phyloP scores from a whole-genome alignment of 2,329 filamentous ascomycete genomes.

The Verticillium nonalfalfae region DNA sequence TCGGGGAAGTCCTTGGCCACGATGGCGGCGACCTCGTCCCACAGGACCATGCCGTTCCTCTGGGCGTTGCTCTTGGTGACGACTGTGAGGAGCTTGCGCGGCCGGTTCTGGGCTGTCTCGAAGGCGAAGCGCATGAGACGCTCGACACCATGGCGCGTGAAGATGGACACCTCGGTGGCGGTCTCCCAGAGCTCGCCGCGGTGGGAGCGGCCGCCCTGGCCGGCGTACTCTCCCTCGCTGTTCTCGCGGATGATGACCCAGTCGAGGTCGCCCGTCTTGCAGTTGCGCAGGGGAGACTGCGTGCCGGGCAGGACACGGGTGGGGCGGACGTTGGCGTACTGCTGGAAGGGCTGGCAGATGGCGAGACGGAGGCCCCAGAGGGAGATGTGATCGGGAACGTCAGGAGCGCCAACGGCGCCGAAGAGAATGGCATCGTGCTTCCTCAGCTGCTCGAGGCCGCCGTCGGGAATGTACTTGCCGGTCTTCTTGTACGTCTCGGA shows the following conservation, averaged over 20 bases:
- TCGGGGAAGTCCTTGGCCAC: conserved; percentile 53
- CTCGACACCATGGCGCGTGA: conserved; percentile 53
- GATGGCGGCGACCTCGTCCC: conserved; percentile 54
- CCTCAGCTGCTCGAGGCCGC: conserved; percentile 37
- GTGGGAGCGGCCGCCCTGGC: conserved; percentile 58
- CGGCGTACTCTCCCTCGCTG: conserved; percentile 60
- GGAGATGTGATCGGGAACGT: conserved; percentile 49
- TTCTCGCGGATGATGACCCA: conserved; percentile 65
- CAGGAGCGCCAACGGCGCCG: conserved; percentile 55
- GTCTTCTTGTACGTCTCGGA: conserved; percentile 60
- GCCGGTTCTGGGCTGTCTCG: conserved; percentile 49
- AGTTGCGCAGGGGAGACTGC: conserved; percentile 39
- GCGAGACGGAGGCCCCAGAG: conserved; percentile 59
- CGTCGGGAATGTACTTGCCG: conserved; percentile 58
- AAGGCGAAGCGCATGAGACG: conserved; percentile 59
- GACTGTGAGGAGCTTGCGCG: conserved; percentile 52
- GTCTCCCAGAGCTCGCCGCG: conserved; percentile 51
- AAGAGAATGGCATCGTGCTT: conserved; percentile 55
- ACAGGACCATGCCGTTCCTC: conserved; percentile 61
- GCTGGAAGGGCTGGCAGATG: conserved; percentile 57
- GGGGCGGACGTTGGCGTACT: conserved; percentile 61
- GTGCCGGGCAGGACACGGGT: conserved; percentile 53
- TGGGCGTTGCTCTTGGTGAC: conserved; percentile 63
- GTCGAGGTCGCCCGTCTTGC: conserved; percentile 41
- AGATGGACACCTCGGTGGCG: conserved; percentile 57